phyloP scores from a whole-genome alignment of 331 rosid genomes.

The Pyrus hybrid region DNA sequence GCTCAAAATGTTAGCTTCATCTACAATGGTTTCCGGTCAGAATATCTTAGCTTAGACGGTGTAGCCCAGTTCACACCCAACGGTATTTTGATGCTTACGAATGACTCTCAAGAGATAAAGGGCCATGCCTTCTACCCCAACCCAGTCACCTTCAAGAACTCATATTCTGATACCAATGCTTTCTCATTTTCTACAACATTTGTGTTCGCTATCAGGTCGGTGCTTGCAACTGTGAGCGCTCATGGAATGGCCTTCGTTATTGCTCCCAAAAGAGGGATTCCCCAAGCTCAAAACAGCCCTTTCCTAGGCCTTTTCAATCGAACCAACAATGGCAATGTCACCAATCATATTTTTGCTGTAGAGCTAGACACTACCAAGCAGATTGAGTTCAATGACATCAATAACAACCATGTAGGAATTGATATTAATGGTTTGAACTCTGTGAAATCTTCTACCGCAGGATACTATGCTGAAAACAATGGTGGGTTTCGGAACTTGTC shows the following conservation, averaged over 20 bases:
- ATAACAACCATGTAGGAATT: conserved; percentile 36
- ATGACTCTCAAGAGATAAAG: neutral
- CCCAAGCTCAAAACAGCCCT: conserved; percentile 7
- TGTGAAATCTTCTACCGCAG: neutral
- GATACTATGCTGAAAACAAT: neutral
- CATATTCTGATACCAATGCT: neutral
- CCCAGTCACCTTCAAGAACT: conserved; percentile 19
- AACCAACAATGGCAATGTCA: conserved; percentile 1
- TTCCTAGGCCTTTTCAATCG: conserved; percentile 23
- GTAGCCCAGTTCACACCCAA: conserved; percentile 6
- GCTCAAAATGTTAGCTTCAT: conserved; percentile 15
- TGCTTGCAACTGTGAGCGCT: neutral
- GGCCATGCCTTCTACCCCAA: conserved; percentile 25
- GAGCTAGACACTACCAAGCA: conserved; percentile 22
- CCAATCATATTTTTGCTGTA: conserved; percentile 23
- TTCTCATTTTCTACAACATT: conserved; percentile 28
- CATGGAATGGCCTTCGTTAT: conserved; percentile 35
- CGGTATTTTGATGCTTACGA: conserved; percentile 25
- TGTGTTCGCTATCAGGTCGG: conserved; percentile 20
- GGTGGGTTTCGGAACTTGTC: neutral
- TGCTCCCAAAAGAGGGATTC: conserved; percentile 12
- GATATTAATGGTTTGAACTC: conserved; percentile 19
- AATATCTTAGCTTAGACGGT: conserved; percentile 14
- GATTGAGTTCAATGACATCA: conserved; percentile 11
- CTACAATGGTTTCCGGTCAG: conserved; percentile 16